phyloP scores from a whole-genome alignment of 441 rosid species.

The Daphne laureola region DNA sequence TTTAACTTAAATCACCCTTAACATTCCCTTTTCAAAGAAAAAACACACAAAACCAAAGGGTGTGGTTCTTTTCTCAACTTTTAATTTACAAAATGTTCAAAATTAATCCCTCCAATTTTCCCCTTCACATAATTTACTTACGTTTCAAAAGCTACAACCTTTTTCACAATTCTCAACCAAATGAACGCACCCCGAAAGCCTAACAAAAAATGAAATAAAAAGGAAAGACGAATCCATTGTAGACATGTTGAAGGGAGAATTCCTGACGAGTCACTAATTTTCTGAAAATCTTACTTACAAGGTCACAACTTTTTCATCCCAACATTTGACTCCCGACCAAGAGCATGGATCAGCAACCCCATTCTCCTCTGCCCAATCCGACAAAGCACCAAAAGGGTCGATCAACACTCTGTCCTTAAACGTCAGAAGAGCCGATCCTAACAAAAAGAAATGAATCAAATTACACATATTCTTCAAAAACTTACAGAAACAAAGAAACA shows the following conservation, averaged over 20 bases:
- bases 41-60: too few species aligned
- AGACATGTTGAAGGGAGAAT: background rate
- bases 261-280: background rate
- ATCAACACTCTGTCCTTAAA: constrained; percentile 47
- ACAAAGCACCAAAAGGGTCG: constrained; percentile 70
- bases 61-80: too few species aligned
- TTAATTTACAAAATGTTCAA: too few species aligned
- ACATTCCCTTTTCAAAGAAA: too few species aligned
- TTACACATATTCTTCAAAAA: background rate
- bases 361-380: constrained; percentile 42
- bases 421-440: constrained; percentile 60
- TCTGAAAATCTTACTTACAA: constrained; percentile 39
- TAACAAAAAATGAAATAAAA: background rate
- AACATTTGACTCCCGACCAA: constrained; percentile 85
- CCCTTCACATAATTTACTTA: too few species aligned
- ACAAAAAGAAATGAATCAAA: background rate
- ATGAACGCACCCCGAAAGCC: background rate
- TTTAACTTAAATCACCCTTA: background rate
- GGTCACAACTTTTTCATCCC: constrained; percentile 48
- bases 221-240: background rate
- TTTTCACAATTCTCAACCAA: too few species aligned
- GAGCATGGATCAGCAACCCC: constrained; percentile 50
- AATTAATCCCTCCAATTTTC: too few species aligned
- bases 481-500: background rate
- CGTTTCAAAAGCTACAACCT: too few species aligned